Conservation (phyloP, 257 asterid genomes). For the Nicotiana obtusifolia region DNA sequence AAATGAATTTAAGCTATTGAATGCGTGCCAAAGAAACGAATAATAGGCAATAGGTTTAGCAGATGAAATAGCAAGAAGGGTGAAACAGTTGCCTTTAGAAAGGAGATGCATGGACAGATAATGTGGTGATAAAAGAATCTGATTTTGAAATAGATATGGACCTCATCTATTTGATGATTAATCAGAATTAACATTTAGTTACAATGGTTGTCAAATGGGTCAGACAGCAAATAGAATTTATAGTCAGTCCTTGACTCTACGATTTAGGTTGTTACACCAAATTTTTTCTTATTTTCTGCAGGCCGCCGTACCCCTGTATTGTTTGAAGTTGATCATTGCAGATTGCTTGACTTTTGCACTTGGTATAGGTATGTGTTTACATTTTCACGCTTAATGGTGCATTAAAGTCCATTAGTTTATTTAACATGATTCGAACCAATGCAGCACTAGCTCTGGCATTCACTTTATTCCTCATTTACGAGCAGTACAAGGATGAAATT, state of each 20-base stretch:
- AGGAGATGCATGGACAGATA: neutral
- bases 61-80: neutral
- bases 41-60: neutral
- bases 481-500: conserved; percentile 81
- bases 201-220: neutral
- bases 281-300: conserved; percentile 22
- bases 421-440: conserved; percentile 16
- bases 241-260: neutral
- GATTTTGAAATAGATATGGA: neutral
- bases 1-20: neutral
- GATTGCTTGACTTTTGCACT: conserved; percentile 39
- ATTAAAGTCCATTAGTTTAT: neutral
- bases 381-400: conserved; percentile 2
- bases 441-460: conserved; percentile 70
- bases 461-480: conserved; percentile 61
- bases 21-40: neutral
- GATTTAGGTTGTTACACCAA: neutral
- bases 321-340: conserved; percentile 53
- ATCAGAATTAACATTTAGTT: neutral
- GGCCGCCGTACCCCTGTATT: conserved; percentile 53
- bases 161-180: neutral
- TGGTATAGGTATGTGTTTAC: conserved; percentile 56
- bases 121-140: neutral
- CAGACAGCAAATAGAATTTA: neutral
- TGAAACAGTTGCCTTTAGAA: neutral